Percentiles rank a stretch among this genome's conserved stretches.
Evolutionary conservation across 768 basidiomycete species (phyloP).

Genomic region (Aureoboletus auriporus): DNA sequence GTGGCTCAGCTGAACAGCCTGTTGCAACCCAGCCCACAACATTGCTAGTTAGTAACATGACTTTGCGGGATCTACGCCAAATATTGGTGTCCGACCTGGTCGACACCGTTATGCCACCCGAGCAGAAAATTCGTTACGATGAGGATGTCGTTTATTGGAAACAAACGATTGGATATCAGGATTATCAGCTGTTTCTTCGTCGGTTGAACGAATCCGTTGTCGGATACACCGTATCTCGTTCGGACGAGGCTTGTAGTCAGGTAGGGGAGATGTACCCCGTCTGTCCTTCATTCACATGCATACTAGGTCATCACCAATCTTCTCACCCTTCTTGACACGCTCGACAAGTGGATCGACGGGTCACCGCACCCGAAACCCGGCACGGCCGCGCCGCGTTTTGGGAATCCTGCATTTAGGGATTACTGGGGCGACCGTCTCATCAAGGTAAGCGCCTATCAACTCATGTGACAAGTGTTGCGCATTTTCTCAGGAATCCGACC

Average conservation of each 20-base stretch:
- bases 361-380: conserved; percentile 65
- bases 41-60: no score
- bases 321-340: conserved; percentile 55
- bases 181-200: conserved; percentile 71
- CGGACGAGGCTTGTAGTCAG: conserved; percentile 13
- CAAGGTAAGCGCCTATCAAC: conserved; percentile 45
- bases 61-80: conserved; percentile 29
- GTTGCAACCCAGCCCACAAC: no score
- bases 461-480: neutral
- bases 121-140: conserved; percentile 64
- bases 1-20: no score
- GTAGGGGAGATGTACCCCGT: conserved; percentile 9
- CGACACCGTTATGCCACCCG: conserved; percentile 30
- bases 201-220: conserved; percentile 76
- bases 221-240: conserved; percentile 50
- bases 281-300: neutral
- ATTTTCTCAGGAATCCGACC: conserved; percentile 46
- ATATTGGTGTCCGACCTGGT: conserved; percentile 23
- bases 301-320: conserved; percentile 45
- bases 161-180: conserved; percentile 61
- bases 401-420: conserved; percentile 84
- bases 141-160: conserved; percentile 74
- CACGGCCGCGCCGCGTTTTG: conserved; percentile 69
- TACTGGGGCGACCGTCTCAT: conserved; percentile 74
- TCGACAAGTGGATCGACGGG: conserved; percentile 75